Conservation (phyloP, 371 early-diverging fungal species). For the Mortierella sp. region DNA sequence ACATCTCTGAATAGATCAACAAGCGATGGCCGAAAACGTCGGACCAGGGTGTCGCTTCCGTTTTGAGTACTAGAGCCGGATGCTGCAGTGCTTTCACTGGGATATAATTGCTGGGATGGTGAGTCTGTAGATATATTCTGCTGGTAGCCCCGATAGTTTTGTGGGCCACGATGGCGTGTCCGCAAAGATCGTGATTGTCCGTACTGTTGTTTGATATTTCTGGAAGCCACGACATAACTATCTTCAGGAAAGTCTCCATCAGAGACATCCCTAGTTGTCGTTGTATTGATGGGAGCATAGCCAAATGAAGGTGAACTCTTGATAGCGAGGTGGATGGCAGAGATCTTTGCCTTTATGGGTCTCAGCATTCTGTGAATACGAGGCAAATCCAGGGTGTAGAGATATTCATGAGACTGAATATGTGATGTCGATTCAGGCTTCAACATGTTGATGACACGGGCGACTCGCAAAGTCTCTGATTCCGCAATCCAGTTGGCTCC, state of each 20-base stretch:
- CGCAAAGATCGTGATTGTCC: constrained; percentile 14
- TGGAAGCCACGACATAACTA: background rate
- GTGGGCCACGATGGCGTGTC: background rate
- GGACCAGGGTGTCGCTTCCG: constrained; percentile 23
- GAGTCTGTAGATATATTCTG: background rate
- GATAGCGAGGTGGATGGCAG: constrained; percentile 42
- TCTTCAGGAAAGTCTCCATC: background rate
- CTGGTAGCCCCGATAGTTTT: background rate
- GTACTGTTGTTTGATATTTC: background rate
- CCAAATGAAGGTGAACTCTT: constrained; percentile 35
- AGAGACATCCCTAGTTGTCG: background rate
- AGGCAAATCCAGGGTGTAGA: constrained; percentile 24
- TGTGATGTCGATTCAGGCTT: background rate
- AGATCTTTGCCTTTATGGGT: constrained; percentile 44
- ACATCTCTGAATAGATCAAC: constrained; percentile 29
- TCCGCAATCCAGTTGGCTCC: background rate
- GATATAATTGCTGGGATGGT: background rate
- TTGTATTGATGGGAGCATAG: background rate
- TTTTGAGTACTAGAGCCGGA: background rate
- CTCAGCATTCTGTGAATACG: constrained; percentile 42
- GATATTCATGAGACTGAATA: constrained; percentile 19
- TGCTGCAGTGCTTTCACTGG: background rate
- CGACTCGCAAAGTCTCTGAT: background rate
- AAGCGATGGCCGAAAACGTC: constrained; percentile 31
- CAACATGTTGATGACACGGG: background rate